A percentile compares a stretch with the other conserved stretches of the same genome.
These are phyloP conservation scores for Phyllosticta citriasiana DNA, from an alignment of 2,329 filamentous ascomycete species.

Conservation along the genomic window DNA sequence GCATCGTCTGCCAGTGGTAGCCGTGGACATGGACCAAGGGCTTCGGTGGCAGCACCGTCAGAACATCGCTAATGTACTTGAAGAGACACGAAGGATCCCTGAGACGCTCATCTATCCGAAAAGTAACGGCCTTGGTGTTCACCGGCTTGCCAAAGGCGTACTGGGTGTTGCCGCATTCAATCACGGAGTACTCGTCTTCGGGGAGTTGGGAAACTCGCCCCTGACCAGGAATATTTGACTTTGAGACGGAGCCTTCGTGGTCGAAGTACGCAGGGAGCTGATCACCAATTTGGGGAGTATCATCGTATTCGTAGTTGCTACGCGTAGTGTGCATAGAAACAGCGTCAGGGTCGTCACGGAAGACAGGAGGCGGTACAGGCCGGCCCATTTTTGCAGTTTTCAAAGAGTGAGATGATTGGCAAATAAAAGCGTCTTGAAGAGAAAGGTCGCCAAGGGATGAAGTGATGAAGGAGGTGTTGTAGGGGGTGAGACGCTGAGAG, in stretches of 20 bases:
- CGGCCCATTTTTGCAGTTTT: constrained; percentile 20
- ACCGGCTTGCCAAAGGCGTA: constrained; percentile 9
- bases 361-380: constrained; percentile 16
- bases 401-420: background rate
- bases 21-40: constrained; percentile 29
- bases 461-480: background rate
- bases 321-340: constrained; percentile 30
- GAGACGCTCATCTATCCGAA: constrained; percentile 22
- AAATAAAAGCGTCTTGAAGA: background rate
- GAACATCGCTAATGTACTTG: constrained; percentile 16
- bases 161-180: constrained; percentile 1
- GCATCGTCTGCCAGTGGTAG: constrained; percentile 26
- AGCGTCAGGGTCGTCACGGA: constrained; percentile 27
- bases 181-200: constrained; percentile 8
- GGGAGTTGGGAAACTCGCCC: background rate
- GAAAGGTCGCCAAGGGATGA: background rate
- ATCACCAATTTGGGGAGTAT: constrained; percentile 23
- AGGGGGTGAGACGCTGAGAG: background rate
- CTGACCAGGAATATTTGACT: background rate
- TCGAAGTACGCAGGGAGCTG: constrained; percentile 28
- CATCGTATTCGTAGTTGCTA: constrained; percentile 27
- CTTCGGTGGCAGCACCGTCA: constrained; percentile 20
- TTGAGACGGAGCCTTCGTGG: background rate
- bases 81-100: constrained; percentile 24
- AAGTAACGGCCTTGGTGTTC: constrained; percentile 6